A percentile compares a stretch with the other conserved stretches of the same genome.
These are phyloP conservation scores for Excoecaria agallocha DNA, from an alignment of 345 rosid species.

Conservation along the genomic window DNA sequence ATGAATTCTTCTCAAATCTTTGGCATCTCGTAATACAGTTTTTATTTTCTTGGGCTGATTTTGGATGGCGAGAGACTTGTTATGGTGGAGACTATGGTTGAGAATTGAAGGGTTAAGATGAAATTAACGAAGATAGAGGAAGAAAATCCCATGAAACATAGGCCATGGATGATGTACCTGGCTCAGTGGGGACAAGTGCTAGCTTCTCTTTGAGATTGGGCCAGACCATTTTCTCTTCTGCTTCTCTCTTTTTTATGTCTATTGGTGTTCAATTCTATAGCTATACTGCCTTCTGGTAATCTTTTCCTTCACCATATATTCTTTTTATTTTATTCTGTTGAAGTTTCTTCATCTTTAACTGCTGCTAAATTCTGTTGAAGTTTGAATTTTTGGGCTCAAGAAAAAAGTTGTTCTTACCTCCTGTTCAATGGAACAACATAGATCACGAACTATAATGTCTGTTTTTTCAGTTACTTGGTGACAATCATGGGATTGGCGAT, in stretches of 20 bases:
- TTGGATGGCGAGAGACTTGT: background rate
- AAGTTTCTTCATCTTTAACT: background rate
- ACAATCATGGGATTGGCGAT: constrained; percentile 81
- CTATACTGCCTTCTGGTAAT: constrained; percentile 89
- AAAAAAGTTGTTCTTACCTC: no score
- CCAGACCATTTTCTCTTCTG: constrained; percentile 68
- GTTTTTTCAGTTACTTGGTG: constrained; percentile 64
- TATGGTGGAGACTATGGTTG: background rate
- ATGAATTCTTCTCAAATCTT: background rate
- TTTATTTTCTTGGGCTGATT: background rate
- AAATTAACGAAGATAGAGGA: background rate
- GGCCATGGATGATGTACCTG: constrained; percentile 62
- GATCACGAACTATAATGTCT: background rate
- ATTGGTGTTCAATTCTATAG: constrained; percentile 78
- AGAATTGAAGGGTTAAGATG: constrained; percentile 17
- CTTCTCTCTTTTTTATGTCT: constrained; percentile 85
- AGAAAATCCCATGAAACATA: constrained; percentile 21
- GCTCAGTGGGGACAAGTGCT: constrained; percentile 71
- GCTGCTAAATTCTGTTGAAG: no score
- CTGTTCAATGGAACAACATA: no score
- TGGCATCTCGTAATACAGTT: background rate
- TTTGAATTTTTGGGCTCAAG: no score
- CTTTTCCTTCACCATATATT: background rate
- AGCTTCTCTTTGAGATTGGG: constrained; percentile 80
- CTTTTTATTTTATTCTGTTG: background rate